These are phyloP conservation scores for Fraxinus velutina DNA, from an alignment of 305 asterid species.

Conservation along the genomic window DNA sequence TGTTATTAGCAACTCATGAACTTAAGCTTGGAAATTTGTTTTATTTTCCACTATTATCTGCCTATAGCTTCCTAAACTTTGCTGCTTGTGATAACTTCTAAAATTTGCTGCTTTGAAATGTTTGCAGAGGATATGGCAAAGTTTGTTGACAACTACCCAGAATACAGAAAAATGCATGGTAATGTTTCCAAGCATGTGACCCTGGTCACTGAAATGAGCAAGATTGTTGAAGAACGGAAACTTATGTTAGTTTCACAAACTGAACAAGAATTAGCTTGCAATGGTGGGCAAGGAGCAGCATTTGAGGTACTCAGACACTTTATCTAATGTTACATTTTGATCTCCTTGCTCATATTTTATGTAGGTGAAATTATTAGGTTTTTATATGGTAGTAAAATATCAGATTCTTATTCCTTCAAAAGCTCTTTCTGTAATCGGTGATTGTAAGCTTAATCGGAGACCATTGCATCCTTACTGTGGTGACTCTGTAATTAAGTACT, in stretches of 20 bases:
- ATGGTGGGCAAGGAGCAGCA: slow-evolving; percentile 98
- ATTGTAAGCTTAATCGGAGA: background rate
- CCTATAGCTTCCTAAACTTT: slow-evolving; percentile 20
- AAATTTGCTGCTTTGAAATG: slow-evolving; percentile 23
- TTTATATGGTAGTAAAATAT: slow-evolving; percentile 16
- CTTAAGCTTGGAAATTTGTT: slow-evolving; percentile 16
- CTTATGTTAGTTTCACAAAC: slow-evolving; percentile 95
- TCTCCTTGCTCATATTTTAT: background rate
- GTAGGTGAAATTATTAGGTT: background rate
- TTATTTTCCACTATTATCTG: slow-evolving; percentile 6
- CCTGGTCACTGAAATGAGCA: slow-evolving; percentile 95
- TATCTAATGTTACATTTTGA: slow-evolving; percentile 12
- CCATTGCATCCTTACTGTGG: background rate
- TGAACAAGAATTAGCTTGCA: slow-evolving; percentile 97
- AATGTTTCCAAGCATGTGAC: slow-evolving; percentile 98
- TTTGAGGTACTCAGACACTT: slow-evolving; percentile 65
- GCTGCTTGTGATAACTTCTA: slow-evolving; percentile 11
- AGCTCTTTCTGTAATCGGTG: background rate
- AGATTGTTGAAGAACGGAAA: slow-evolving; percentile 89
- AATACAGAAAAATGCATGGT: slow-evolving; percentile 90
- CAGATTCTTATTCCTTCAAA: slow-evolving; percentile 19
- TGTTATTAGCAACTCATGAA: slow-evolving; percentile 26
- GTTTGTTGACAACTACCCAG: slow-evolving; percentile 97
- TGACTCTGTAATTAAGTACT: background rate
- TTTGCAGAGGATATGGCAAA: slow-evolving; percentile 98